These are phyloP conservation scores for Aspergillus diversus DNA, from an alignment of 495 filamentous ascomycete genomes.

Conservation along the genomic window DNA sequence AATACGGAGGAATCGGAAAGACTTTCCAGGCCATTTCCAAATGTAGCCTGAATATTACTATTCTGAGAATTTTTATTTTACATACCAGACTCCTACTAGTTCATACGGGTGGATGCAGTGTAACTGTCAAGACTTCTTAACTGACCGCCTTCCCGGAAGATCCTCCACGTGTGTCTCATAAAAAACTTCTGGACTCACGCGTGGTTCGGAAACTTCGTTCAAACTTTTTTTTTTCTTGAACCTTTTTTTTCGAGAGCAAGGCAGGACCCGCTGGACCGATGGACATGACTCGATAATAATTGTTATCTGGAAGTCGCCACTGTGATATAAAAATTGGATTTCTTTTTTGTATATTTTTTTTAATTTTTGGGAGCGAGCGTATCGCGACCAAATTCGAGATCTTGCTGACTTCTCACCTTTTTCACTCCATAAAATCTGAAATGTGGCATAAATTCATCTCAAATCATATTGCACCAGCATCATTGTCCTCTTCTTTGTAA, in stretches of 20 bases:
- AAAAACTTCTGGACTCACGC: not conserved
- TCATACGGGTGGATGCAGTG: slow-evolving; percentile 5
- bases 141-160: slow-evolving; percentile 27
- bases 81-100: not conserved
- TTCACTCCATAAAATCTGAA: not conserved
- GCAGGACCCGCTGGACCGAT: not conserved
- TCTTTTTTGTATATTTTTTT: no score
- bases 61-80: no score
- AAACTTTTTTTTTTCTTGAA: not conserved
- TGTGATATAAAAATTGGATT: no score
- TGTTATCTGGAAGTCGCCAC: not conserved
- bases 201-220: slow-evolving; percentile 9
- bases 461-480: not conserved
- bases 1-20: slow-evolving; percentile 1
- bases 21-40: no score
- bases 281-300: not conserved
- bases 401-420: not conserved
- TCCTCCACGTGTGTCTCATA: slow-evolving; percentile 25
- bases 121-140: slow-evolving; percentile 18
- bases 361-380: no score
- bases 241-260: not conserved
- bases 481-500: not conserved
- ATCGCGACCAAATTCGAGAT: no score
- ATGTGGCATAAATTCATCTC: not conserved
- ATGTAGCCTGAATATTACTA: no score